These are phyloP conservation scores for Sphagnum tenellum DNA, from an alignment of 225 moss, liverwort and hornwort genomes.

Conservation along the genomic window DNA sequence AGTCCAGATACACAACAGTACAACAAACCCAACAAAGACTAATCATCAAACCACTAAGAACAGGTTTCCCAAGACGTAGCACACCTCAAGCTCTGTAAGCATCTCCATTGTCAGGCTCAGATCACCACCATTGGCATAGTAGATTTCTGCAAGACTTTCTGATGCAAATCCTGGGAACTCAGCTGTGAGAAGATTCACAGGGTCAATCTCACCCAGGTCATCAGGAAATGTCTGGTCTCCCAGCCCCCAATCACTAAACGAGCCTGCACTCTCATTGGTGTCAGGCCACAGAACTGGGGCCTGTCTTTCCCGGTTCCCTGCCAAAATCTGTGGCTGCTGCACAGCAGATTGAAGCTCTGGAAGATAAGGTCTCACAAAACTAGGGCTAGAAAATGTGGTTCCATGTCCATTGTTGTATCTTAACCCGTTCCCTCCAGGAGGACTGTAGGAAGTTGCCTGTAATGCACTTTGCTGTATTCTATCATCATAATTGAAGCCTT, in stretches of 20 bases:
- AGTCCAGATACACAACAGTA: no score
- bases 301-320: constrained; percentile 27
- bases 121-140: constrained; percentile 56
- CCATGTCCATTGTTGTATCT: constrained; percentile 27
- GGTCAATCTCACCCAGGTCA: constrained; percentile 36
- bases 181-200: constrained; percentile 21
- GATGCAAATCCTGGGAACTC: constrained; percentile 54
- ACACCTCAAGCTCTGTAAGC: constrained; percentile 54
- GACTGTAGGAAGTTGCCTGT: constrained; percentile 21
- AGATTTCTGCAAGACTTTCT: constrained; percentile 49
- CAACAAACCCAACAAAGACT: no score
- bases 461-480: constrained; percentile 15
- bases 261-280: constrained; percentile 11
- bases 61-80: not conserved
- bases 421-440: constrained; percentile 11
- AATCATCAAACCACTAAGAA: no score
- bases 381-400: constrained; percentile 22
- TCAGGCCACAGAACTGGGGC: constrained; percentile 22
- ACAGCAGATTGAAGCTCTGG: constrained; percentile 44
- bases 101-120: constrained; percentile 45
- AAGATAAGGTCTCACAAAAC: constrained; percentile 34
- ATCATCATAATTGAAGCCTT: constrained; percentile 23
- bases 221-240: constrained; percentile 33
- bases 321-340: constrained; percentile 21
- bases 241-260: constrained; percentile 28